phyloP scores from a whole-genome alignment of 495 filamentous ascomycete genomes.

The Neurospora cerealis region DNA sequence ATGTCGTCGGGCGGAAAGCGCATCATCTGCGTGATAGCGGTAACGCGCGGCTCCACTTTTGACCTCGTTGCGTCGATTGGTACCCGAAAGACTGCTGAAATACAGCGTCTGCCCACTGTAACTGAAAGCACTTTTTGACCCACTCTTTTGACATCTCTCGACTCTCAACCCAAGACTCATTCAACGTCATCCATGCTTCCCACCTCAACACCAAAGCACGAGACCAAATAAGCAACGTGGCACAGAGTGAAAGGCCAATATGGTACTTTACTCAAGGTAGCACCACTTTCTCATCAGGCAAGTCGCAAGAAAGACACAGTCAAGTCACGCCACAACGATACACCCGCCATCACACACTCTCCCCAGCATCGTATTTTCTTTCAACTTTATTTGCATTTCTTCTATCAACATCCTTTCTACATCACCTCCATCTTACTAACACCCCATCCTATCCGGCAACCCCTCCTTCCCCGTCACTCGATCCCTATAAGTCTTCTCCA shows the following conservation, averaged over 20 bases:
- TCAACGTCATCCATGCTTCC: background rate
- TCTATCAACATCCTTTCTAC: too few relatives aligned
- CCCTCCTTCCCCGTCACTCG: background rate
- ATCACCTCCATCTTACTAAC: too few relatives aligned
- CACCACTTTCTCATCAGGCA: too few relatives aligned
- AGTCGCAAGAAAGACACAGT: background rate
- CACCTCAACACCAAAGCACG: background rate
- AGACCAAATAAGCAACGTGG: too few relatives aligned
- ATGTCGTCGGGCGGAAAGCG: background rate
- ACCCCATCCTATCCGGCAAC: background rate
- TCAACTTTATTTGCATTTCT: too few relatives aligned
- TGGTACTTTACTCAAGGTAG: too few relatives aligned
- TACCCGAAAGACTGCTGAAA: background rate
- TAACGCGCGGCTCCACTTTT: background rate
- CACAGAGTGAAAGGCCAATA: too few relatives aligned
- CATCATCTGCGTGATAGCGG: background rate
- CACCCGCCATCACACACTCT: too few relatives aligned
- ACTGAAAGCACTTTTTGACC: background rate
- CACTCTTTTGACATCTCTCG: background rate
- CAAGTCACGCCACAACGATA: background rate
- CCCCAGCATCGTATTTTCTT: too few relatives aligned
- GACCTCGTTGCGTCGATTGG: background rate
- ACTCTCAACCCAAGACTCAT: too few relatives aligned
- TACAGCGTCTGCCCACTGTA: background rate
- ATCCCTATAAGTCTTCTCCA: constrained; percentile 24